phyloP scores from a whole-genome alignment of 1,284 basidiomycete species.

The Entoloma clypeatum region DNA sequence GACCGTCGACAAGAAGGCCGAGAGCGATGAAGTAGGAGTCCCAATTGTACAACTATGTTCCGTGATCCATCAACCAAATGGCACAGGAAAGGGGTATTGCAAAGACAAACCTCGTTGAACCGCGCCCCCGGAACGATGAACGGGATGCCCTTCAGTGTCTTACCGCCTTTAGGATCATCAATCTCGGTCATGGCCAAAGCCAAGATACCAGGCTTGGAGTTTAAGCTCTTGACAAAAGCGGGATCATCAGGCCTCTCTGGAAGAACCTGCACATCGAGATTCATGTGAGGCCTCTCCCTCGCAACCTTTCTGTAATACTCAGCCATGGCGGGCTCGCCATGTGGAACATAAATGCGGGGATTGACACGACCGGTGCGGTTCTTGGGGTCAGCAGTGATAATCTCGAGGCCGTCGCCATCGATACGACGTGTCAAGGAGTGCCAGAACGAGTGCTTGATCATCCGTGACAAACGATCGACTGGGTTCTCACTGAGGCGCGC shows the following conservation, averaged over 20 bases:
- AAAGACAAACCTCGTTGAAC: slow-evolving; percentile 84
- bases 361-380: slow-evolving; percentile 84
- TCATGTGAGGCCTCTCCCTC: slow-evolving; percentile 83
- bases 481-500: slow-evolving; percentile 95
- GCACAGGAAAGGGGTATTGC: slow-evolving; percentile 14
- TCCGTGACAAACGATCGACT: slow-evolving; percentile 92
- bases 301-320: slow-evolving; percentile 88
- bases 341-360: slow-evolving; percentile 92
- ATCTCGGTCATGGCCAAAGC: slow-evolving; percentile 94
- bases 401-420: slow-evolving; percentile 94
- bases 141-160: slow-evolving; percentile 87
- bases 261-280: slow-evolving; percentile 86
- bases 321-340: slow-evolving; percentile 89
- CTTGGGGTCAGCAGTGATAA: slow-evolving; percentile 96
- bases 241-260: slow-evolving; percentile 86
- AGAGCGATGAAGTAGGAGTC: slow-evolving; percentile 94
- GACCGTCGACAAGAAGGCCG: slow-evolving; percentile 91
- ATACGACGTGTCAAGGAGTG: slow-evolving; percentile 94
- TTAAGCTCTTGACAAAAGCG: slow-evolving; percentile 87
- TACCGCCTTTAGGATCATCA: slow-evolving; percentile 74
- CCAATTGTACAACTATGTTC: slow-evolving; percentile 78
- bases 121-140: slow-evolving; percentile 97
- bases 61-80: slow-evolving; percentile 3
- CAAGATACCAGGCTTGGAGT: slow-evolving; percentile 90
- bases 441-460: slow-evolving; percentile 99